These are phyloP conservation scores for Kazachstania sp. DNA, from an alignment of 1,139 yeast genomes.

Conservation along the genomic window DNA sequence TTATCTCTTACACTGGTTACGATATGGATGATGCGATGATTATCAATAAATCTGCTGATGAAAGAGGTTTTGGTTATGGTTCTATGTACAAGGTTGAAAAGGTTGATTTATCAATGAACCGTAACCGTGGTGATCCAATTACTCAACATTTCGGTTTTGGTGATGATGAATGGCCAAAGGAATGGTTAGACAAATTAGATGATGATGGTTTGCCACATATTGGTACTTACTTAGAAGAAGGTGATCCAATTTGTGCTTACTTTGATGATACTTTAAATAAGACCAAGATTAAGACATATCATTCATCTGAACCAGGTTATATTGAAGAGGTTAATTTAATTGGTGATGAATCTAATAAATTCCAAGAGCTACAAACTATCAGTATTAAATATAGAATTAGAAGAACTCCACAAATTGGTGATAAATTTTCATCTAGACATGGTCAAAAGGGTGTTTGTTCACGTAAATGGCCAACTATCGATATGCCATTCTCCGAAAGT, in stretches of 20 bases:
- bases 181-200: constrained; percentile 82
- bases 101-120: constrained; percentile 66
- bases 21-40: constrained; percentile 99
- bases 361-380: constrained; percentile 71
- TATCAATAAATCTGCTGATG: constrained; percentile 91
- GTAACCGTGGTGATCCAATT: constrained; percentile 90
- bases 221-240: constrained; percentile 84
- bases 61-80: constrained; percentile 97
- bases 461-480: constrained; percentile 96
- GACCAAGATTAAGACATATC: constrained; percentile 87
- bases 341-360: constrained; percentile 68
- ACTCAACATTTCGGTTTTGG: constrained; percentile 96
- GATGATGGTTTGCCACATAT: constrained; percentile 88
- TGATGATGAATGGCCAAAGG: constrained; percentile 80
- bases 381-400: constrained; percentile 88
- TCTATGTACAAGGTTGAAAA: constrained; percentile 92
- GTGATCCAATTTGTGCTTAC: constrained; percentile 92
- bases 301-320: constrained; percentile 89
- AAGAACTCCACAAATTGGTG: constrained; percentile 93
- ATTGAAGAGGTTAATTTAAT: constrained; percentile 90
- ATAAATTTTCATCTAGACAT: constrained; percentile 95
- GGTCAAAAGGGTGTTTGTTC: constrained; percentile 99
- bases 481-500: constrained; percentile 92
- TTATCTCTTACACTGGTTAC: constrained; percentile 95
- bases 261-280: constrained; percentile 86